Evolutionary conservation across 1,139 yeast genomes (phyloP).

Genomic region (Casaregolazyma suthepensis): DNA sequence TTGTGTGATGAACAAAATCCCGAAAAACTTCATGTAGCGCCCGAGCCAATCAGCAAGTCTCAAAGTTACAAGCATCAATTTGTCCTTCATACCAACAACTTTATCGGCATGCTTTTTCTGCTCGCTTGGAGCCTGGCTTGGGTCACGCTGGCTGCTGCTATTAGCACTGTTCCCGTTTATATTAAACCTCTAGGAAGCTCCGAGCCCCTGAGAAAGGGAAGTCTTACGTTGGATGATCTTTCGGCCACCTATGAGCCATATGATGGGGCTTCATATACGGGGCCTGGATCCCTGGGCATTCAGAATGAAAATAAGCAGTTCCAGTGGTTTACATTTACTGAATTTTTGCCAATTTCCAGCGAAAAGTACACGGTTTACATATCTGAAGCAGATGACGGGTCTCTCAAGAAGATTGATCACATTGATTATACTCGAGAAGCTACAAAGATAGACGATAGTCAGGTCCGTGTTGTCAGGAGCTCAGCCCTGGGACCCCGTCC

Average conservation of each 20-base stretch:
- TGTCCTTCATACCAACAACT: not conserved
- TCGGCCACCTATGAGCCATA: conserved; percentile 7
- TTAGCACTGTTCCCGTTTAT: conserved; percentile 4
- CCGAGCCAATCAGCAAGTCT: conserved; percentile 7
- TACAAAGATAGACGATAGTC: conserved; percentile 5
- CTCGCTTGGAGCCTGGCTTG: conserved; percentile 30
- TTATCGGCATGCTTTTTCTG: not conserved
- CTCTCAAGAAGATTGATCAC: conserved; percentile 15
- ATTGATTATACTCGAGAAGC: conserved; percentile 11
- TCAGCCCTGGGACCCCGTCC: conserved; percentile 23
- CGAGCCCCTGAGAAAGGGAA: conserved; percentile 2
- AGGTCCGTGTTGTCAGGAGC: conserved; percentile 10
- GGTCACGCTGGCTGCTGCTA: not conserved
- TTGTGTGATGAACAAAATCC: not conserved
- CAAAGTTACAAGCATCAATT: conserved; percentile 1
- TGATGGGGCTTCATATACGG: conserved; percentile 8
- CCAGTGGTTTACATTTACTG: conserved; percentile 19
- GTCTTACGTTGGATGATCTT: conserved; percentile 5
- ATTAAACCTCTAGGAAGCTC: conserved; percentile 5
- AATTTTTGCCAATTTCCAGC: conserved; percentile 9
- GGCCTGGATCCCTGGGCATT: conserved; percentile 24
- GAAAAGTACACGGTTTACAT: conserved; percentile 16
- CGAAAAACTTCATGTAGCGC: not conserved
- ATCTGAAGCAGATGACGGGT: conserved; percentile 10
- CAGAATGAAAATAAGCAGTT: conserved; percentile 15